phyloP scores from a whole-genome alignment of 2,329 filamentous ascomycete genomes.

The Alternaria sp. region DNA sequence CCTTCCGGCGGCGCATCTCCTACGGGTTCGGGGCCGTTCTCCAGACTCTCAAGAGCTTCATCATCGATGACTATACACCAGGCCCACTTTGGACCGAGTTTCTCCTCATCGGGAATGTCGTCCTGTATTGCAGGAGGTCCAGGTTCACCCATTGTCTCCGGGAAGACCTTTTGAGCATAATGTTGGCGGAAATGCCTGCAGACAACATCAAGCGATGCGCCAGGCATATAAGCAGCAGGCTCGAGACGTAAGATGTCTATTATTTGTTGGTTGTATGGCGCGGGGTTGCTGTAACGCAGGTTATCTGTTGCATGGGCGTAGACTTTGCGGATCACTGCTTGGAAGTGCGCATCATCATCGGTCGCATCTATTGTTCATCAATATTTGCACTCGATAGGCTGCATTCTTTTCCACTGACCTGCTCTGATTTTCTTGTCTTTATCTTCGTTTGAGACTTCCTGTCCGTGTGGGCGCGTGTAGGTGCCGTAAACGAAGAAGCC shows the following conservation, averaged over 20 bases:
- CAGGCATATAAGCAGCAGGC: slow-evolving; percentile 4
- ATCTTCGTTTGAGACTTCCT: neutral
- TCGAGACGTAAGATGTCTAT: slow-evolving; percentile 7
- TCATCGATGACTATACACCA: slow-evolving; percentile 9
- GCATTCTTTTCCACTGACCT: neutral
- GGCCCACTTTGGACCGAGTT: slow-evolving; percentile 1
- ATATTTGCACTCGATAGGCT: neutral
- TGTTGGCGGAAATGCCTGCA: slow-evolving; percentile 10
- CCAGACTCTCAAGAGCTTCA: slow-evolving; percentile 8
- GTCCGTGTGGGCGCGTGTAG: neutral
- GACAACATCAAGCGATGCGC: slow-evolving; percentile 7
- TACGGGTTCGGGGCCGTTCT: slow-evolving; percentile 6
- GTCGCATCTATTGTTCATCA: neutral
- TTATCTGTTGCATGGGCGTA: slow-evolving; percentile 6
- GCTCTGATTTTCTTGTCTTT: neutral
- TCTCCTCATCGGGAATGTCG: neutral
- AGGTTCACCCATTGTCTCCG: neutral
- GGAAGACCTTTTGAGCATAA: neutral
- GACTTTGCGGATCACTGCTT: slow-evolving; percentile 1
- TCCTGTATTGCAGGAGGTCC: neutral
- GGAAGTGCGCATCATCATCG: neutral
- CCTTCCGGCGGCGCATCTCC: slow-evolving; percentile 5
- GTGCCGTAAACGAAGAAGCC: slow-evolving; percentile 9
- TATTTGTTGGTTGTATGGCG: slow-evolving; percentile 9
- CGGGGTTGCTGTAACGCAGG: slow-evolving; percentile 3